Percentiles rank a stretch among this genome's conserved stretches.
These are phyloP conservation scores for Aspergillus sp. DNA, from an alignment of 2,329 filamentous ascomycete species.

Conservation along the genomic window DNA sequence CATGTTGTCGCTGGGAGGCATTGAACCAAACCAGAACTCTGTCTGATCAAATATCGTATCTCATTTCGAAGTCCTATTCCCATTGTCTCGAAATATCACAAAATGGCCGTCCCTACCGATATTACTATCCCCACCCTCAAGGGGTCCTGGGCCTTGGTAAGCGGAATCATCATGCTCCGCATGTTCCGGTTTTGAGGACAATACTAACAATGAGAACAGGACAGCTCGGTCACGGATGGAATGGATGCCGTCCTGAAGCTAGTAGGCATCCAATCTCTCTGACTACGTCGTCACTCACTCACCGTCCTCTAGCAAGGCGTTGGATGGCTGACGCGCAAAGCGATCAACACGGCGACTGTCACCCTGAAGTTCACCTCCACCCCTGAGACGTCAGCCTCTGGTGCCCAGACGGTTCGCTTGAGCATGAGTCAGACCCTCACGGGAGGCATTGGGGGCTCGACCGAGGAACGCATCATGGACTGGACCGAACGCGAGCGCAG, in stretches of 20 bases:
- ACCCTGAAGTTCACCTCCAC: conserved; percentile 6
- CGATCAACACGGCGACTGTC: conserved; percentile 7
- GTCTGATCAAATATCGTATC: too few species aligned
- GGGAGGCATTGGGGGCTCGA: conserved; percentile 7
- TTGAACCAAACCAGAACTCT: too few species aligned
- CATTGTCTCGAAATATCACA: neutral
- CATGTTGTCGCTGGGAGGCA: too few species aligned
- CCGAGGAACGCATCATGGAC: conserved; percentile 12
- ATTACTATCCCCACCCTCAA: conserved; percentile 8
- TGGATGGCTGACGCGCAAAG: conserved; percentile 10
- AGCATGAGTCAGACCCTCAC: conserved; percentile 9
- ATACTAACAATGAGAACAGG: neutral
- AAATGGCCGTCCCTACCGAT: conserved; percentile 7
- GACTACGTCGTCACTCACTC: neutral
- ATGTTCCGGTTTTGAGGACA: too few species aligned
- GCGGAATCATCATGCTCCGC: too few species aligned
- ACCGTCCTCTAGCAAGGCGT: conserved; percentile 9
- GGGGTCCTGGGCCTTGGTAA: conserved; percentile 9
- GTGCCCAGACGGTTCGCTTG: neutral
- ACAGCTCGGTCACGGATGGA: neutral
- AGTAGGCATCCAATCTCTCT: neutral
- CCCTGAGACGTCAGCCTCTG: neutral
- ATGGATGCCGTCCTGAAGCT: neutral
- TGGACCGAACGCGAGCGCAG: conserved; percentile 9
- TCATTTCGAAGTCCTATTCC: neutral